Conservation (phyloP, 2,329 filamentous ascomycete genomes). For the Aspergillus amoenus region DNA sequence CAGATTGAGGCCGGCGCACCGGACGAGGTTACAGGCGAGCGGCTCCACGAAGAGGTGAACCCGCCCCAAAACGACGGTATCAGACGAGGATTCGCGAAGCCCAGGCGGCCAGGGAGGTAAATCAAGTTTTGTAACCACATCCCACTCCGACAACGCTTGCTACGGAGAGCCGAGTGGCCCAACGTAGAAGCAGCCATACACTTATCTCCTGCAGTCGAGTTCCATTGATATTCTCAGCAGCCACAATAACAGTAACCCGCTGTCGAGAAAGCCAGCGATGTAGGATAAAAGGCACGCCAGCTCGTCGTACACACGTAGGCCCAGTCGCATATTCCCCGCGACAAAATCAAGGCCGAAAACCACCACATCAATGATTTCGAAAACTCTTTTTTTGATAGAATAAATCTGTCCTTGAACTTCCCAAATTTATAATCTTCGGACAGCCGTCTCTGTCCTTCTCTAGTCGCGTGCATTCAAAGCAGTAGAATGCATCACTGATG, state of each 20-base stretch:
- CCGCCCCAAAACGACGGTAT: constrained; percentile 48
- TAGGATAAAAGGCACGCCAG: constrained; percentile 3
- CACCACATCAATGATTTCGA: constrained; percentile 40
- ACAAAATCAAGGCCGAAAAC: constrained; percentile 10
- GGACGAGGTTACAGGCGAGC: constrained; percentile 55
- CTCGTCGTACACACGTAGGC: constrained; percentile 1
- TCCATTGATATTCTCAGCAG: constrained; percentile 9
- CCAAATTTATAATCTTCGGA: constrained; percentile 98
- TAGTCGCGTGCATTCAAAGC: constrained; percentile 94
- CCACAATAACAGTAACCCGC: background rate
- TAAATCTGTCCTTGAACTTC: constrained; percentile 91
- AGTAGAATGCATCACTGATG: constrained; percentile 98
- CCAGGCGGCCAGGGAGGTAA: constrained; percentile 60
- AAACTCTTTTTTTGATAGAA: constrained; percentile 70
- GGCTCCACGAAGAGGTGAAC: constrained; percentile 55
- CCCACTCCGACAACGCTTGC: background rate
- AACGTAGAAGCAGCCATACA: constrained; percentile 3
- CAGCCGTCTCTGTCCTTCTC: constrained; percentile 98
- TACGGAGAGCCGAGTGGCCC: background rate
- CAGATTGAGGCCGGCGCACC: constrained; percentile 61
- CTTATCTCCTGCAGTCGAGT: constrained; percentile 8
- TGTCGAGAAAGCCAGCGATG: constrained; percentile 1
- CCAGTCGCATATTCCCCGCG: background rate
- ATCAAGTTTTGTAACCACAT: constrained; percentile 13
- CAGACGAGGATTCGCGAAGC: constrained; percentile 60